phyloP scores from a whole-genome alignment of 2,329 filamentous ascomycete species.

The Aaosphaeria arxii region DNA sequence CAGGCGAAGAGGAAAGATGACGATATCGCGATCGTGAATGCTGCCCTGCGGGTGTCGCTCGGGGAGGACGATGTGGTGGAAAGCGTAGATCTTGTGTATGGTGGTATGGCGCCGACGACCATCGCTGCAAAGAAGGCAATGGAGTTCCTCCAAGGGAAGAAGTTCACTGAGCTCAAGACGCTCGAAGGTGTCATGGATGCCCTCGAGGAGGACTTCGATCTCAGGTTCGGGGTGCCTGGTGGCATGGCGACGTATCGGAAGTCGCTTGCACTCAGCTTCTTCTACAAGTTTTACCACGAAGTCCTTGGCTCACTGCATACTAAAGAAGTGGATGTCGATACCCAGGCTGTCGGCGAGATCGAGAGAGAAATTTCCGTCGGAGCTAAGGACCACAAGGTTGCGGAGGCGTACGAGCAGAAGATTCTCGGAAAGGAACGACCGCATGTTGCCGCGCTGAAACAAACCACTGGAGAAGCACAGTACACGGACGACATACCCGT shows the following conservation, averaged over 20 bases:
- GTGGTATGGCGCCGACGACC: conserved; percentile 91
- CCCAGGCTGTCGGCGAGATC: conserved; percentile 77
- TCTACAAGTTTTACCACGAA: conserved; percentile 96
- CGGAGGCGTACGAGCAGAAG: conserved; percentile 75
- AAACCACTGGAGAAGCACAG: conserved; percentile 89
- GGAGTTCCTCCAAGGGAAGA: conserved; percentile 71
- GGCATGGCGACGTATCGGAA: conserved; percentile 97
- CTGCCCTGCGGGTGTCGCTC: conserved; percentile 73
- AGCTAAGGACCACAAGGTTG: conserved; percentile 70
- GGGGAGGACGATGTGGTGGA: conserved; percentile 67
- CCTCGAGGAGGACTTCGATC: conserved; percentile 83
- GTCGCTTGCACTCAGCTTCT: conserved; percentile 86
- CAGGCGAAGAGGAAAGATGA: conserved; percentile 97
- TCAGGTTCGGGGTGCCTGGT: conserved; percentile 86
- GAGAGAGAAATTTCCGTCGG: conserved; percentile 80
- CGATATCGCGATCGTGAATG: conserved; percentile 96
- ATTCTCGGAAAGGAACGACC: conserved; percentile 81
- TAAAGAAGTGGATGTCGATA: conserved; percentile 57
- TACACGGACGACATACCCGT: conserved; percentile 94
- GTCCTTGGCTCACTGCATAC: conserved; percentile 63
- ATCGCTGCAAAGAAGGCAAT: conserved; percentile 80
- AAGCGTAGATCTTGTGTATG: conserved; percentile 79
- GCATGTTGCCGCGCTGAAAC: conserved; percentile 89
- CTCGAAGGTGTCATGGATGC: conserved; percentile 88
- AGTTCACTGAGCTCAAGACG: conserved; percentile 75